phyloP scores from a whole-genome alignment of 495 filamentous ascomycete genomes.

The Penicillium chermesinum region DNA sequence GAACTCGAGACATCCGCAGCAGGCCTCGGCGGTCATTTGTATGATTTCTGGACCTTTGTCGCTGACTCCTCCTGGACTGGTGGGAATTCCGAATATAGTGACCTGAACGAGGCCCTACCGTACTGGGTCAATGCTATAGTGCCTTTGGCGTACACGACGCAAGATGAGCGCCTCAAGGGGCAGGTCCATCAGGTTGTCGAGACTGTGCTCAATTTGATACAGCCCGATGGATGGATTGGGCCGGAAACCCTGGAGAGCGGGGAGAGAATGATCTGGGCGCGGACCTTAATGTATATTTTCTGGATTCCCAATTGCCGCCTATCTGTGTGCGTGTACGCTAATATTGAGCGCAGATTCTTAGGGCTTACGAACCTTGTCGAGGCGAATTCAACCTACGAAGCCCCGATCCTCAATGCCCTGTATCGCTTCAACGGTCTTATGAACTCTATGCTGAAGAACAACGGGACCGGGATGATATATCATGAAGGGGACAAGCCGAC shows the following conservation, averaged over 20 bases:
- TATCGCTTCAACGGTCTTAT: constrained; percentile 32
- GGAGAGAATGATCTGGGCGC: constrained; percentile 50
- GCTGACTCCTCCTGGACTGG: constrained; percentile 52
- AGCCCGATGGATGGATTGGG: constrained; percentile 57
- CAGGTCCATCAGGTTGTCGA: constrained; percentile 48
- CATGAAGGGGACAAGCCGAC: constrained; percentile 29
- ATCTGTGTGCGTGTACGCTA: background rate
- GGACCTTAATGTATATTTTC: constrained; percentile 28
- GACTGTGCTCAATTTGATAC: constrained; percentile 48
- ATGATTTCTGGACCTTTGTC: constrained; percentile 57
- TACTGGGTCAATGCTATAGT: constrained; percentile 67
- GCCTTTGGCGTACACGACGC: constrained; percentile 54
- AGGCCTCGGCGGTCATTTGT: constrained; percentile 56
- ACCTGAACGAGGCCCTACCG: constrained; percentile 53
- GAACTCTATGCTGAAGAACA: constrained; percentile 47
- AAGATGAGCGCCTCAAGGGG: constrained; percentile 49
- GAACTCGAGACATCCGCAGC: constrained; percentile 47
- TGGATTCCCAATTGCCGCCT: background rate
- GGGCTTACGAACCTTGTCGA: constrained; percentile 47
- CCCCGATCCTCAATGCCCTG: constrained; percentile 27
- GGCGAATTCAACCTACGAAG: constrained; percentile 21
- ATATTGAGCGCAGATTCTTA: constrained; percentile 31
- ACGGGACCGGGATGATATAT: constrained; percentile 44
- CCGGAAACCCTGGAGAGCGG: constrained; percentile 43
- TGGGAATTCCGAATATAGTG: constrained; percentile 52